Evolutionary conservation across 495 filamentous ascomycete genomes (phyloP), one percentile per base, ranked within the genome.

Genomic region (Aspergillus saccharolyticus): DNA sequence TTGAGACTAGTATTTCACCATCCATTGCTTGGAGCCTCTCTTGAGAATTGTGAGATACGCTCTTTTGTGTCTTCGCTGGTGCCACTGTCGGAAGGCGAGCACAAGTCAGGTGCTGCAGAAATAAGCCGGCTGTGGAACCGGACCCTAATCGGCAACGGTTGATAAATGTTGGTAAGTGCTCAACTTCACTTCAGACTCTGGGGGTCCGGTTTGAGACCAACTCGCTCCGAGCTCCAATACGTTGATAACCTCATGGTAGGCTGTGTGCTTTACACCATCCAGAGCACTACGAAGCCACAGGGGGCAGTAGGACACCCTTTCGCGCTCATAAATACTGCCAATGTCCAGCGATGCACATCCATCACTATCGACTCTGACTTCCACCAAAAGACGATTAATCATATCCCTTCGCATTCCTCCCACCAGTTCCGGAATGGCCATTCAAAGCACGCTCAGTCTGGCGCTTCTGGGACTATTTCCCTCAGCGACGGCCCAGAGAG

Each of bases 401-500:
- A 28, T 3, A 28, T 9, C 25, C 25, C 9, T 28, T 28, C 25
- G 25, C 33, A 39, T 2, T 12, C 12, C 2, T 39, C 33, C 14
- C 33, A 2, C 14, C 33, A 39, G 14, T 39, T 12, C 28, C 20
- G n/a, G 2, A 1, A 49, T 49, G 46, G 46, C 46, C 9, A 14
- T 16, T 21, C 18, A 49, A n/a, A 49, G 20, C 46, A 49, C 21
- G 8, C 46, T 49, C 24, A 18, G 22, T 30, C 24, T 50, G 20
- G 47, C 22, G 15, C 4, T 30, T 18, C 42, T 67, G 7, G 56
- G 58, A 16, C 30, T 66, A 8, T 21, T 51, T 5, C 47, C 51
- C 52, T 54, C 55, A 1, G 56, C 53, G 0, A 12, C 64, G 19
- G 56, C 59, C 0, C 70, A 73, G 39, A 52, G 19, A 0, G 65